These are phyloP conservation scores for Neofusicoccum umdonicola DNA, from an alignment of 2,329 filamentous ascomycete genomes.

Conservation along the genomic window DNA sequence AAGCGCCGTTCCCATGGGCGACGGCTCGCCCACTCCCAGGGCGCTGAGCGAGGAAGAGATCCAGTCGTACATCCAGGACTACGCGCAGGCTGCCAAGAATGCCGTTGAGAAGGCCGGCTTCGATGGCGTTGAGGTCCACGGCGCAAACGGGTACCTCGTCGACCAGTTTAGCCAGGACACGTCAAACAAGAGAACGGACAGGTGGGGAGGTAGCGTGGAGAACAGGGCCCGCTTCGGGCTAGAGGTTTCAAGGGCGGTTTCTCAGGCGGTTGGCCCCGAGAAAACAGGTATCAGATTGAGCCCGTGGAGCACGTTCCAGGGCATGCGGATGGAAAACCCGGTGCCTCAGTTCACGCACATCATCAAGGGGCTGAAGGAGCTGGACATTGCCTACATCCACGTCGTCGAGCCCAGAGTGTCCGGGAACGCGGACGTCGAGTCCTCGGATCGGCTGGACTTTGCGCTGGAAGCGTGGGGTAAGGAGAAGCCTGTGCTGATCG, in stretches of 20 bases:
- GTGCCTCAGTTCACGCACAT: constrained; percentile 63
- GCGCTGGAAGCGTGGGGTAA: constrained; percentile 27
- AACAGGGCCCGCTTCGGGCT: constrained; percentile 54
- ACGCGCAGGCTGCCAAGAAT: constrained; percentile 44
- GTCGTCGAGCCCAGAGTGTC: constrained; percentile 55
- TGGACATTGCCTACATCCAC: constrained; percentile 61
- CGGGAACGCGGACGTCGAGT: constrained; percentile 39
- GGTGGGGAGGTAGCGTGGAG: constrained; percentile 49
- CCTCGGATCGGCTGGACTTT: constrained; percentile 25
- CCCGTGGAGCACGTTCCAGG: constrained; percentile 61
- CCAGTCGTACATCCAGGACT: constrained; percentile 36
- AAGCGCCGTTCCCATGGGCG: constrained; percentile 32
- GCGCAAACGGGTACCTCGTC: constrained; percentile 66
- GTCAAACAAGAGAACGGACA: constrained; percentile 54
- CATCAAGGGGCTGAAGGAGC: constrained; percentile 48
- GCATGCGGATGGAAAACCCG: constrained; percentile 63
- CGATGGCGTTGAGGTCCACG: constrained; percentile 59
- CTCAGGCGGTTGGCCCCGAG: constrained; percentile 51
- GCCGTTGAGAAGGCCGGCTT: constrained; percentile 51
- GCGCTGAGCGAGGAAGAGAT: constrained; percentile 42
- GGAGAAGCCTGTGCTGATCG: constrained; percentile 35
- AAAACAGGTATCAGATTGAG: constrained; percentile 57
- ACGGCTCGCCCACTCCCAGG: constrained; percentile 32
- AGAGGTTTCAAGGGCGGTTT: constrained; percentile 54
- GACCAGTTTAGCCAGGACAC: constrained; percentile 63